Conservation (phyloP, 768 basidiomycete species). For the Termitomyces sp. region DNA sequence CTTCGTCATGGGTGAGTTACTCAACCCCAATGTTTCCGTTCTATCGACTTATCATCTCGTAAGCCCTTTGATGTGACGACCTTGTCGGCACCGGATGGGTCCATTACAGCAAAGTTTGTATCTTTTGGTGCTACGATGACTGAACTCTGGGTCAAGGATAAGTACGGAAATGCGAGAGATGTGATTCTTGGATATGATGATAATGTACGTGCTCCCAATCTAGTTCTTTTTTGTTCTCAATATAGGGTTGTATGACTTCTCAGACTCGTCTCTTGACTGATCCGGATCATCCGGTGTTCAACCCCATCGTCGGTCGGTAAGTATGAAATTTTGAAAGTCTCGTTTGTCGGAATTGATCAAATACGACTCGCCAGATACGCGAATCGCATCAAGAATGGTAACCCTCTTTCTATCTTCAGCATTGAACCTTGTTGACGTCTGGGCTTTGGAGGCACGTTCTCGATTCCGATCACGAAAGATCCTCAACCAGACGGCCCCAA, state of each 20-base stretch:
- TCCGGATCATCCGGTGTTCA: slow-evolving; percentile 47
- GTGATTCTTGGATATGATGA: slow-evolving; percentile 61
- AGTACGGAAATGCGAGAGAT: slow-evolving; percentile 44
- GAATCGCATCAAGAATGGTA: slow-evolving; percentile 52
- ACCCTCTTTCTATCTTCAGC: neutral
- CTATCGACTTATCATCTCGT: neutral
- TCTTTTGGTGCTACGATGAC: slow-evolving; percentile 56
- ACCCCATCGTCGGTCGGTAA: slow-evolving; percentile 36
- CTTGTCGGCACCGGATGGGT: slow-evolving; percentile 50
- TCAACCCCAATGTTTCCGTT: neutral
- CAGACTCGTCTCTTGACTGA: slow-evolving; percentile 42
- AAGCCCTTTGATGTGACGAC: slow-evolving; percentile 50
- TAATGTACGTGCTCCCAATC: slow-evolving; percentile 31
- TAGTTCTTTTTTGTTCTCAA: neutral
- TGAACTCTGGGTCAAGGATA: slow-evolving; percentile 56
- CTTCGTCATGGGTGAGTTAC: slow-evolving; percentile 13
- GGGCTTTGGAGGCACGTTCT: slow-evolving; percentile 43
- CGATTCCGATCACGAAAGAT: slow-evolving; percentile 48
- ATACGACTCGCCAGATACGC: slow-evolving; percentile 39
- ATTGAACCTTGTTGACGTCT: neutral
- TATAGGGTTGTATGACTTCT: neutral
- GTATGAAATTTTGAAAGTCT: neutral
- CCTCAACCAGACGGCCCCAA: slow-evolving; percentile 42
- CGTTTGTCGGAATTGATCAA: neutral
- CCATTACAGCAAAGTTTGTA: slow-evolving; percentile 58